Evolutionary conservation across 2,329 filamentous ascomycete species (phyloP), one percentile per base, ranked within the genome.

Genomic region (Verticillium dahliae): DNA sequence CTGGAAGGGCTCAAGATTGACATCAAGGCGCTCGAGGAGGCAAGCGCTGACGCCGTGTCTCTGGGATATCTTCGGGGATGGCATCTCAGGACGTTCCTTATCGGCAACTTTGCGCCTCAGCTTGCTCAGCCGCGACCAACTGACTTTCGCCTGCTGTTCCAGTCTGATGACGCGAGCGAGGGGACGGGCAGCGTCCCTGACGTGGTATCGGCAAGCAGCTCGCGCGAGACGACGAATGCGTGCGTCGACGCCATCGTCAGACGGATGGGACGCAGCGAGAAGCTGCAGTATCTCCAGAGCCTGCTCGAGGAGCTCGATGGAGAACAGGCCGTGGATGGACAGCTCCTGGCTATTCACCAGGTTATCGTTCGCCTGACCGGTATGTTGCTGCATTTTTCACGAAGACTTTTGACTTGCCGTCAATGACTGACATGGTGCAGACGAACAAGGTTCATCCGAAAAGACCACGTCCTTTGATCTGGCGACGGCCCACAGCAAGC

Each of bases 51-150:
- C 27, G 70, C 72, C 1, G 74, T 79, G 67, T 56, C 67, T 6
- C 63, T 67, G 4, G 76, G 75, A 1, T 71, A 76, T 34, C 37
- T 78, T 14, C 69, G 71, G 35, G 80, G 78, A 6, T 83, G 81
- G 80, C 77, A 76, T 64, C 65, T 81, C 34, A 74, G 77, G 60
- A 75, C 72, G 3, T 79, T 83, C 60, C 66, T 83, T 11, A 71
- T 72, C 5, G 75, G 68, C 4, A 71, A 76, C 58, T 71, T 80
- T 27, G 67, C 72, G 0, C 64, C 70, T 4, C 64, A 69, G 1
- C 61, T 78, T 18, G 68, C 72, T 6, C 69, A 70, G 0, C 63
- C 74, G 7, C 71, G 71, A 3, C 75, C 74, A 1, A 73, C 71
- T 4, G 69, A 65, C 1, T 76, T 79, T 38, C 58, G 58, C 9